Base-by-base conservation (phyloP, 2,329 filamentous ascomycete genomes). In the Colletotrichum sp. region DNA sequence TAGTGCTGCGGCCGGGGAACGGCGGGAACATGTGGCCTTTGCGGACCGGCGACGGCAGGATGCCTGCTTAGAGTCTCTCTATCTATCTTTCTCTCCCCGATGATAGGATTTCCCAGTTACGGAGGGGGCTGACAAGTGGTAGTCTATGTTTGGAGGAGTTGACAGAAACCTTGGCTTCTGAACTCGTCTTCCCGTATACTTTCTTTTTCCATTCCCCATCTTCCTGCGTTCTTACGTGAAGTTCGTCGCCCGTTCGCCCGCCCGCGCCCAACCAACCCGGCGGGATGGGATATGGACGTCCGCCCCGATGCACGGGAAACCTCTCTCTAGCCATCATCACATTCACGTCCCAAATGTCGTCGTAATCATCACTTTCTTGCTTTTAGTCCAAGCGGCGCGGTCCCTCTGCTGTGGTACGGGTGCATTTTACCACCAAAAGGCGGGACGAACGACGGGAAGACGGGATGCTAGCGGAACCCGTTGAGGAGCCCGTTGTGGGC, bases 401-500 rank as follows among this genome's bases (percentile, higher is more conserved):
- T 52, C n/a, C 43, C 43, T 52, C 43, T 52, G 43, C 43, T 52
- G 43, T 52, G 43, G 43, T 52, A 52, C n/a, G n/a, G 26, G 57
- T 30, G 59, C 30, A 3, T 61, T 32, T 34, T 4, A 13, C 28
- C 30, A 36, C 14, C 13, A 21, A 30, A 63, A 63, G 26, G 48
- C 30, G 32, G 68, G 36, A 60, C 43, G 34, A 34, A 39, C n/a
- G 64, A 65, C 74, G 74, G 74, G 70, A 69, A 75, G 64, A 68
- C 74, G 74, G 74, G 74, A 74, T 60, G 48, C 59, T 75, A 39
- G 64, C 74, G 74, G 74, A 72, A 65, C 34, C 74, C 74, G 74
- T 74, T 55, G 59, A 75, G 21, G 28, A 73, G 30, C 70, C 74
- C 70, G 74, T 68, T 21, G 43, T 52, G 43, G n/a, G 43, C 36